A percentile compares a stretch with the other conserved stretches of the same genome.
phyloP scores from a whole-genome alignment of 176 grass and related monocot species.

The Dendrocalamus sinicus region DNA sequence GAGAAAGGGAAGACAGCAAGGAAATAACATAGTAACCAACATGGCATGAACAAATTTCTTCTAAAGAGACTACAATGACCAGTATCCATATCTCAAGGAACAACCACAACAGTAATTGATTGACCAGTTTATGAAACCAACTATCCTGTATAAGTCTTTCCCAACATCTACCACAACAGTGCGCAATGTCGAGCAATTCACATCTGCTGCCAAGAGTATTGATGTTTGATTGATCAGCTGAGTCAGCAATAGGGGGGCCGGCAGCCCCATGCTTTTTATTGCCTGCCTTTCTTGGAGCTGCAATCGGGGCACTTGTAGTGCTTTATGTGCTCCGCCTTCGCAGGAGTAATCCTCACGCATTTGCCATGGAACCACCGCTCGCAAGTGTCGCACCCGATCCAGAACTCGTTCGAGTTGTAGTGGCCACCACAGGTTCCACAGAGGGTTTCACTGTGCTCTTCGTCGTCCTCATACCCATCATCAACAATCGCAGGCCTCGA shows the following conservation, averaged over 20 bases:
- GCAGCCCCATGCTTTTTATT: constrained; percentile 38
- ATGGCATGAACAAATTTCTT: constrained; percentile 15
- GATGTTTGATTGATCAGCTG: constrained; percentile 51
- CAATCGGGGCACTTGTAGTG: constrained; percentile 76
- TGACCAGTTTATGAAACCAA: constrained; percentile 42
- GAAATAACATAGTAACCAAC: neutral
- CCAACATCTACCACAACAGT: constrained; percentile 32
- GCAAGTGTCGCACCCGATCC: constrained; percentile 70
- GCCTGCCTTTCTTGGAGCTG: constrained; percentile 61
- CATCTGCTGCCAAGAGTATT: constrained; percentile 38
- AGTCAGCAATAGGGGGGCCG: constrained; percentile 26
- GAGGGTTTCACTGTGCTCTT: constrained; percentile 66
- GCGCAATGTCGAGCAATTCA: constrained; percentile 22
- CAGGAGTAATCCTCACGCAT: constrained; percentile 67
- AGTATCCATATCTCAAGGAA: constrained; percentile 32
- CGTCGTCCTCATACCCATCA: constrained; percentile 34
- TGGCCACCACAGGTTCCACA: constrained; percentile 56
- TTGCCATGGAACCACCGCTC: constrained; percentile 81
- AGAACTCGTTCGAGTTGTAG: constrained; percentile 63
- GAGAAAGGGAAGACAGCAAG: neutral
- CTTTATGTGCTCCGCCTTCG: constrained; percentile 70
- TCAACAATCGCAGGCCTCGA: constrained; percentile 9
- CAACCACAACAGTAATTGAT: neutral
- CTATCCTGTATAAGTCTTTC: constrained; percentile 39
- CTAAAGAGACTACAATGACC: neutral